These are phyloP conservation scores for Penicillium griseofulvum DNA, from an alignment of 2,329 filamentous ascomycete genomes.

Conservation along the genomic window DNA sequence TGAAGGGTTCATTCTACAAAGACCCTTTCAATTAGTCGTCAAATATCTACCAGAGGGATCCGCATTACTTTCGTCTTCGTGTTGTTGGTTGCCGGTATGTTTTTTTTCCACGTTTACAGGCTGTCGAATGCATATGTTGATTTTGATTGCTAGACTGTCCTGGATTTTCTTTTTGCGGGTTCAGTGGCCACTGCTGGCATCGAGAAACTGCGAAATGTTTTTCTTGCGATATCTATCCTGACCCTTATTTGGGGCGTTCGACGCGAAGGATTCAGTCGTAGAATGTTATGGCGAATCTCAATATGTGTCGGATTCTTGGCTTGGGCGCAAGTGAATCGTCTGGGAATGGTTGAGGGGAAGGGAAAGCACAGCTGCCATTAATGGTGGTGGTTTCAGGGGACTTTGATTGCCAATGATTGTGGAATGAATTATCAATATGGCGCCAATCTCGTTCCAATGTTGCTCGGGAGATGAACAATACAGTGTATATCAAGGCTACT, in stretches of 20 bases:
- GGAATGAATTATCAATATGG: background rate
- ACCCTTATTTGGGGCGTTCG: conserved; percentile 10
- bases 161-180: conserved; percentile 18
- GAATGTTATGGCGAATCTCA: conserved; percentile 12
- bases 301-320: conserved; percentile 14
- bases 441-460: background rate
- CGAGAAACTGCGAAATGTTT: conserved; percentile 10
- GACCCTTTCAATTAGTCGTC: background rate
- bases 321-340: conserved; percentile 13
- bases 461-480: background rate
- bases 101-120: background rate
- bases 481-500: background rate
- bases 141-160: conserved; percentile 3
- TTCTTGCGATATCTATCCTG: conserved; percentile 16
- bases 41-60: conserved; percentile 16
- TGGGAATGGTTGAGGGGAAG: background rate
- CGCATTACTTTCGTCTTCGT: conserved; percentile 14
- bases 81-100: conserved; percentile 18
- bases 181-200: conserved; percentile 16
- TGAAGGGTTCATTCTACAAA: background rate
- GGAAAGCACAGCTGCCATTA: conserved; percentile 17
- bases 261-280: conserved; percentile 14
- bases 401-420: background rate
- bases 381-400: background rate
- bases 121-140: background rate